Evolutionary conservation across 176 grass and related monocot genomes (phyloP).

Genomic region (Cenchrus purpureus): DNA sequence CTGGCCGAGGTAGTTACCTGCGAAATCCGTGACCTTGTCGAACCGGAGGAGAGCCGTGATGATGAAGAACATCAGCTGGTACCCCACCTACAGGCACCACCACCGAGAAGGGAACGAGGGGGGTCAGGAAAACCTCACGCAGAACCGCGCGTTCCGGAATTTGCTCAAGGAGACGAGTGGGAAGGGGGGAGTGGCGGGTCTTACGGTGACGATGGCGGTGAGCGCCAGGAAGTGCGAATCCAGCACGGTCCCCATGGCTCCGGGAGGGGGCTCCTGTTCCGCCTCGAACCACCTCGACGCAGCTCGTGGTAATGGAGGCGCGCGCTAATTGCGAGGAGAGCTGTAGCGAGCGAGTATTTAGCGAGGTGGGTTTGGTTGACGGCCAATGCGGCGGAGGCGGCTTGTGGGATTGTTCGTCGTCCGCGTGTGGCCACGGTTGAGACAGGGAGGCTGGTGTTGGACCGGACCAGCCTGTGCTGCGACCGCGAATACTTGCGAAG

Average conservation of each 20-base stretch:
- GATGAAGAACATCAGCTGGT: constrained; percentile 95
- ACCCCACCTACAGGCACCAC: constrained; percentile 64
- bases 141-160: neutral
- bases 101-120: neutral
- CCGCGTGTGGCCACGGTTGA: constrained; percentile 33
- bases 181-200: neutral
- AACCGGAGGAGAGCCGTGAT: constrained; percentile 85
- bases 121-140: neutral
- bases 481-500: constrained; percentile 25
- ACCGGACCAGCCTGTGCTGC: constrained; percentile 16
- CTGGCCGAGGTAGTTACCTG: constrained; percentile 48
- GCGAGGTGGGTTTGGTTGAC: constrained; percentile 3
- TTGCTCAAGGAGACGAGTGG: neutral
- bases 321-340: neutral
- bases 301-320: neutral
- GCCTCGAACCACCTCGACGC: neutral
- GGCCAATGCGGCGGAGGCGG: constrained; percentile 25
- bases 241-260: constrained; percentile 75
- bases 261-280: neutral
- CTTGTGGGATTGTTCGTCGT: neutral
- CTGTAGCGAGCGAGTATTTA: constrained; percentile 1
- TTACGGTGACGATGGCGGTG: constrained; percentile 91
- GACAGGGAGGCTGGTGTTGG: constrained; percentile 41
- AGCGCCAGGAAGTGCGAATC: constrained; percentile 94
- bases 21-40: constrained; percentile 98